phyloP scores from a whole-genome alignment of 805 yeast species.

The Pichia kluyveri region DNA sequence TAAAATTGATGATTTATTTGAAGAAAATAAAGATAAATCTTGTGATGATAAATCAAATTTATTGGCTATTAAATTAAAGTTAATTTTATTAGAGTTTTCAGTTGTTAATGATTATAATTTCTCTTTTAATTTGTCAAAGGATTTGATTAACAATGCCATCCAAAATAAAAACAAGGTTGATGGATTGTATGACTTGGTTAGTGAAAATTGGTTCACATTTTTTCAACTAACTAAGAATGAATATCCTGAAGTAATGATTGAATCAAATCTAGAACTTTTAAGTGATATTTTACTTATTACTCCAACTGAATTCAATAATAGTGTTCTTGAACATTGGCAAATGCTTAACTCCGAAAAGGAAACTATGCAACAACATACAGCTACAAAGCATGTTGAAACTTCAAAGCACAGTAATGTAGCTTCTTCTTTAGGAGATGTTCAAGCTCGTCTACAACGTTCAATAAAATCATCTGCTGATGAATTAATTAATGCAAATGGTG shows the following conservation, averaged over 20 bases:
- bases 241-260: constrained; percentile 14
- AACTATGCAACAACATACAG: constrained; percentile 2
- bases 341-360: constrained; percentile 27
- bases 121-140: constrained; percentile 39
- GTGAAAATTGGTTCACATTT: constrained; percentile 56
- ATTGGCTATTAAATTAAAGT: constrained; percentile 21
- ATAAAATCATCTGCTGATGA: constrained; percentile 21
- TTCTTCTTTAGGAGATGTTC: constrained; percentile 13
- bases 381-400: background rate
- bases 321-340: constrained; percentile 59
- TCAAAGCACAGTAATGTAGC: background rate
- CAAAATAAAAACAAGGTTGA: constrained; percentile 1
- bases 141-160: constrained; percentile 26
- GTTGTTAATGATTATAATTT: constrained; percentile 52
- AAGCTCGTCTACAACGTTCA: constrained; percentile 21
- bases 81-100: constrained; percentile 58
- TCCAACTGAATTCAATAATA: constrained; percentile 45
- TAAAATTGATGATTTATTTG: constrained; percentile 3
- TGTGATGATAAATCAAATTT: constrained; percentile 7
- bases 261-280: constrained; percentile 43
- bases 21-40: constrained; percentile 1
- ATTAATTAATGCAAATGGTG: constrained; percentile 13
- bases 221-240: constrained; percentile 60
- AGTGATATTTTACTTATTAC: constrained; percentile 42
- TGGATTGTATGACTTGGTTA: constrained; percentile 13